A percentile compares a stretch with the other conserved stretches of the same genome.
Evolutionary conservation across 805 yeast species (phyloP).

Genomic region (Kuraishia ogatae): DNA sequence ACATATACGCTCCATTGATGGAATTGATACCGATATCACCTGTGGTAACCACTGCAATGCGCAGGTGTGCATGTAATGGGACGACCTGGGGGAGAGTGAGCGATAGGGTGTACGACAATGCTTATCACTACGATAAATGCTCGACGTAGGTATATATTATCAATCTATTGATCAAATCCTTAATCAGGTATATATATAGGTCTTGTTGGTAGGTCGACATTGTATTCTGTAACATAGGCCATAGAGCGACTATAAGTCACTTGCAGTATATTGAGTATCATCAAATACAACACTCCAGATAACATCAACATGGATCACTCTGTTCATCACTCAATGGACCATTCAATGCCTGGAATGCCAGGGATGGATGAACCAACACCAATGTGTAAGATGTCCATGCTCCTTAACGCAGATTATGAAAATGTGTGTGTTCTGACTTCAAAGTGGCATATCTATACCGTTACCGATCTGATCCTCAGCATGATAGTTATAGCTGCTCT

Average conservation of each 20-base stretch:
- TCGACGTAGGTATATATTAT: too few species aligned
- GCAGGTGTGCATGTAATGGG: neutral
- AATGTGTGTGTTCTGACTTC: slow-evolving; percentile 32
- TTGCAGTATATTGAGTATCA: too few species aligned
- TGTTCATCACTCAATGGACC: neutral
- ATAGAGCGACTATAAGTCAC: too few species aligned
- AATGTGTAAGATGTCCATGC: slow-evolving; percentile 30
- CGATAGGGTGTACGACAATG: too few species aligned
- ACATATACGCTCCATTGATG: neutral
- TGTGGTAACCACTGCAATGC: neutral
- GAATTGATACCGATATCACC: neutral
- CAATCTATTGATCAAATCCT: too few species aligned
- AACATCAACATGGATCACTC: slow-evolving; percentile 5
- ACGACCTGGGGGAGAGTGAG: neutral
- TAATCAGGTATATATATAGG: too few species aligned
- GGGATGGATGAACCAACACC: neutral
- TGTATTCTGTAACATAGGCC: too few species aligned
- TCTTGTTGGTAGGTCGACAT: too few species aligned
- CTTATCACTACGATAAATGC: too few species aligned
- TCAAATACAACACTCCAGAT: too few species aligned
- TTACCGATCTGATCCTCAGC: slow-evolving; percentile 23
- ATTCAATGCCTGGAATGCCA: slow-evolving; percentile 2
- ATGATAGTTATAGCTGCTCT: slow-evolving; percentile 22
- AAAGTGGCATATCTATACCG: slow-evolving; percentile 29
- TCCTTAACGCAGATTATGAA: slow-evolving; percentile 32